phyloP scores from a whole-genome alignment of 305 asterid species.

The Fraxinus platypoda region DNA sequence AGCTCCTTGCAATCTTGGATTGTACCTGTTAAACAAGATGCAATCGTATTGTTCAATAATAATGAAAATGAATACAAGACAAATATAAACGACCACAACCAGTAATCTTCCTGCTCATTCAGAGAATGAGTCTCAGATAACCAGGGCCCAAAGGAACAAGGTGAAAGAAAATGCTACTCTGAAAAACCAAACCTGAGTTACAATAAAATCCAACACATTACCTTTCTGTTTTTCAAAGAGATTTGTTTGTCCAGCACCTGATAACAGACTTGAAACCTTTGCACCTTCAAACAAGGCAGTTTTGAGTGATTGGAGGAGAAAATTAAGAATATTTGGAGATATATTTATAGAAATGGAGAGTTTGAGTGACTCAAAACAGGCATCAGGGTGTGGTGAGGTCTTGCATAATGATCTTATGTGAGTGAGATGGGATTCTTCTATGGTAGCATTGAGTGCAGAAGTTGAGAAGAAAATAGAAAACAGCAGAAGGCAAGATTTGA shows the following conservation, averaged over 20 bases:
- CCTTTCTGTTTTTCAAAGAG: conserved; percentile 67
- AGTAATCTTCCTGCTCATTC: not conserved
- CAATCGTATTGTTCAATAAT: not conserved
- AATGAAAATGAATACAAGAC: not conserved
- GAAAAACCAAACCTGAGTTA: not conserved
- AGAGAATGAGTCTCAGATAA: not conserved
- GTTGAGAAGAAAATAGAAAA: conserved; percentile 32
- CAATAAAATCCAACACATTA: not conserved
- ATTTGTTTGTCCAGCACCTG: conserved; percentile 27
- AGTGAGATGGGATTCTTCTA: conserved; percentile 26
- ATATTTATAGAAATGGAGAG: conserved; percentile 59
- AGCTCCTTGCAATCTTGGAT: conserved; percentile 70
- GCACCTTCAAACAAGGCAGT: conserved; percentile 52
- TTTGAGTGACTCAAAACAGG: conserved; percentile 56
- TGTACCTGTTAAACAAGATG: conserved; percentile 36
- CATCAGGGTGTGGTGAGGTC: conserved; percentile 62
- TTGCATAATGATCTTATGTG: conserved; percentile 42
- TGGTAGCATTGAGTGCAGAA: conserved; percentile 15
- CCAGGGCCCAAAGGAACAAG: not conserved
- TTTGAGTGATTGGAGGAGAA: conserved; percentile 58
- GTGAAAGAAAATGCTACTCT: not conserved
- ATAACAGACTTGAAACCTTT: conserved; percentile 46
- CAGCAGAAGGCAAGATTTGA: conserved; percentile 25
- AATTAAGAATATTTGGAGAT: conserved; percentile 45
- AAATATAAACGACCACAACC: not conserved